Conservation (phyloP, 2,329 filamentous ascomycete species). For the Cladophialophora bantiana region DNA sequence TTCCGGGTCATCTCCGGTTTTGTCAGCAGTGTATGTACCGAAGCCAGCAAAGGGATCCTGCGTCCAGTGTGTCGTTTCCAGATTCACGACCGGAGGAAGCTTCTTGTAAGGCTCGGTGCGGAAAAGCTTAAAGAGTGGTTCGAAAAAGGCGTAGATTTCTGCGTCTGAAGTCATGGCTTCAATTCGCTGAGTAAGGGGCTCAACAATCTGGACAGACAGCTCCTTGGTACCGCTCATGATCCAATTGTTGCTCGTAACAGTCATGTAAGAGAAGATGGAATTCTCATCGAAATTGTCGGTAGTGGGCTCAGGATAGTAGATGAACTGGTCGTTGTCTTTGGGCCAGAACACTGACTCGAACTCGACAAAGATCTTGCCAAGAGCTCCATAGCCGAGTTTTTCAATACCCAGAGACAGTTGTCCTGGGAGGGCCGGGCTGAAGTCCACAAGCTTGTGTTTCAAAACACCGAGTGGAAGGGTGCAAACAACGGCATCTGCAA, state of each 20-base stretch:
- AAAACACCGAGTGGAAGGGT: constrained; percentile 52
- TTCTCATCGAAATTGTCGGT: constrained; percentile 46
- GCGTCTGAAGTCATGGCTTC: constrained; percentile 51
- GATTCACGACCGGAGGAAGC: constrained; percentile 48
- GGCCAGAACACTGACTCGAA: constrained; percentile 55
- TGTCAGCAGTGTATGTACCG: constrained; percentile 54
- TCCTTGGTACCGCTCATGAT: constrained; percentile 54
- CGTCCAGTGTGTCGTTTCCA: constrained; percentile 56
- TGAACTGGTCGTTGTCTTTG: constrained; percentile 56
- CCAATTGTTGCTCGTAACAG: constrained; percentile 54
- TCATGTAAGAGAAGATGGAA: constrained; percentile 53
- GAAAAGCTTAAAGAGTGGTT: constrained; percentile 53
- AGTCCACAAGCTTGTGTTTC: constrained; percentile 50
- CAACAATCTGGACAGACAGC: constrained; percentile 54
- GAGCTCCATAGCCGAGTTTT: constrained; percentile 51
- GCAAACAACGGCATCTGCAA: constrained; percentile 51
- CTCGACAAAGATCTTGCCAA: constrained; percentile 55
- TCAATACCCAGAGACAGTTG: constrained; percentile 48
- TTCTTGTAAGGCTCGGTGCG: constrained; percentile 55
- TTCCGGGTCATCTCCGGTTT: constrained; percentile 53
- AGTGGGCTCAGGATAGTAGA: constrained; percentile 52
- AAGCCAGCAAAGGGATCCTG: constrained; percentile 54
- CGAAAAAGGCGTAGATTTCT: constrained; percentile 52
- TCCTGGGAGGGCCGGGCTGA: constrained; percentile 48
- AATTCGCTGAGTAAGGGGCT: constrained; percentile 54